phyloP scores from a whole-genome alignment of 2,329 filamentous ascomycete species.

The Apiospora malaysiana region DNA sequence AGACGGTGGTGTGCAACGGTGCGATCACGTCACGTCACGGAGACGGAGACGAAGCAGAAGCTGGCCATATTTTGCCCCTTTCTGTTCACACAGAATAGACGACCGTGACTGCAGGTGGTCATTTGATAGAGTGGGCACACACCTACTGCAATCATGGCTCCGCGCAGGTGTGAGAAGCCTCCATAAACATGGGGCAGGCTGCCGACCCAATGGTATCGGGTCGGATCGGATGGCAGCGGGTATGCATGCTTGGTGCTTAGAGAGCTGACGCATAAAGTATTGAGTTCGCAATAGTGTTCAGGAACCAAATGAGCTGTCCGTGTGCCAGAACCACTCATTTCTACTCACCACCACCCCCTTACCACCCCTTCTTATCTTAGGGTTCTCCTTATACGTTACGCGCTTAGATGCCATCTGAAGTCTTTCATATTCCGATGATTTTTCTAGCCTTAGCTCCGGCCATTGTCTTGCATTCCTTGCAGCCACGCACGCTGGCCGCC shows the following conservation, averaged over 20 bases:
- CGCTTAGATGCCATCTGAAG: constrained; percentile 14
- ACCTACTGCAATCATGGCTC: not conserved
- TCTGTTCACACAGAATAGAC: not conserved
- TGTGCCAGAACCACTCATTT: not conserved
- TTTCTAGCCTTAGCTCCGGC: not conserved
- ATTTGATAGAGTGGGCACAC: not conserved
- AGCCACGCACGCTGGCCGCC: not conserved
- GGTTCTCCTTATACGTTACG: not conserved
- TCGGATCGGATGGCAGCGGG: not conserved
- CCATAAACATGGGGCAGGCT: not conserved
- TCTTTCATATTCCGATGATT: not conserved
- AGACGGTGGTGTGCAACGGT: constrained; percentile 4
- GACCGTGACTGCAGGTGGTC: not conserved
- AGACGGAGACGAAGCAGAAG: not conserved
- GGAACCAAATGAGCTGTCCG: constrained; percentile 6
- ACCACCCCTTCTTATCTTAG: not conserved
- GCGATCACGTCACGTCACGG: not conserved
- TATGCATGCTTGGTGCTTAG: not conserved
- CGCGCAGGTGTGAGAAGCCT: not conserved
- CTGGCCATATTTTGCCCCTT: not conserved
- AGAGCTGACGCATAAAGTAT: not conserved
- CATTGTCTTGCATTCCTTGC: constrained; percentile 3
- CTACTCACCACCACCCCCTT: not conserved
- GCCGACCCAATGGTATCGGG: not conserved
- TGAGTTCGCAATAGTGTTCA: constrained; percentile 1